A percentile compares a stretch with the other conserved stretches of the same genome.
Evolutionary conservation across 2,329 filamentous ascomycete genomes (phyloP).

Genomic region (Colletotrichum siamense): DNA sequence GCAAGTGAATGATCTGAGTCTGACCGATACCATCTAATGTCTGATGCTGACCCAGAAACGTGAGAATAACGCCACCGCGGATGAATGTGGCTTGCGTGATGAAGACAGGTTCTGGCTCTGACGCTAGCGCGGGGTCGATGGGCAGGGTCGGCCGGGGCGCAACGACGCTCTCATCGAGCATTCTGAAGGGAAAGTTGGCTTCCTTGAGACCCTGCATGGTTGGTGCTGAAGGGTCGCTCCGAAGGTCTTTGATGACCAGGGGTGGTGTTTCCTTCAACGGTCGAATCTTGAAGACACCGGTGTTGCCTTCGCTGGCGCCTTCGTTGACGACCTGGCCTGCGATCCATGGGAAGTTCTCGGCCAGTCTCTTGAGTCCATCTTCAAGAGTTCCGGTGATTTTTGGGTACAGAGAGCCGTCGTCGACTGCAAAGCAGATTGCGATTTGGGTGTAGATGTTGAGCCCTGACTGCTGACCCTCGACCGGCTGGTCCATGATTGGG

Average conservation of each 20-base stretch:
- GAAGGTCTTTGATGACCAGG: conserved; percentile 49
- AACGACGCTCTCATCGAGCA: conserved; percentile 52
- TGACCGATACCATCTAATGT: conserved; percentile 58
- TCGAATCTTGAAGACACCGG: conserved; percentile 44
- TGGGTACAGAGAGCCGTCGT: conserved; percentile 24
- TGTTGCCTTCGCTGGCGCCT: conserved; percentile 27
- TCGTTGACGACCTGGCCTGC: conserved; percentile 49
- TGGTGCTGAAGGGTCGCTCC: conserved; percentile 36
- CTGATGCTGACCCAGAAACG: conserved; percentile 52
- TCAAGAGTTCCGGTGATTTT: conserved; percentile 35
- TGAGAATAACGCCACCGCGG: conserved; percentile 53
- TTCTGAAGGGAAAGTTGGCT: conserved; percentile 48
- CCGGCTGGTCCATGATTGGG: background rate
- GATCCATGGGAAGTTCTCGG: conserved; percentile 49
- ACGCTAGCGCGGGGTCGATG: background rate
- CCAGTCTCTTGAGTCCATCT: conserved; percentile 42
- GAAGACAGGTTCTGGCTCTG: background rate
- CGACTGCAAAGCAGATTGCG: conserved; percentile 41
- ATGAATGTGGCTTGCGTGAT: conserved; percentile 29
- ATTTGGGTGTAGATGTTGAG: conserved; percentile 53
- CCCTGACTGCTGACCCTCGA: conserved; percentile 48
- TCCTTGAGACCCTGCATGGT: conserved; percentile 41
- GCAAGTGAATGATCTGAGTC: conserved; percentile 47
- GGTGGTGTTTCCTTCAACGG: conserved; percentile 33
- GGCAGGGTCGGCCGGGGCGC: conserved; percentile 26